Conservation (phyloP, 1,139 yeast species). For the Diutina siamensis region DNA sequence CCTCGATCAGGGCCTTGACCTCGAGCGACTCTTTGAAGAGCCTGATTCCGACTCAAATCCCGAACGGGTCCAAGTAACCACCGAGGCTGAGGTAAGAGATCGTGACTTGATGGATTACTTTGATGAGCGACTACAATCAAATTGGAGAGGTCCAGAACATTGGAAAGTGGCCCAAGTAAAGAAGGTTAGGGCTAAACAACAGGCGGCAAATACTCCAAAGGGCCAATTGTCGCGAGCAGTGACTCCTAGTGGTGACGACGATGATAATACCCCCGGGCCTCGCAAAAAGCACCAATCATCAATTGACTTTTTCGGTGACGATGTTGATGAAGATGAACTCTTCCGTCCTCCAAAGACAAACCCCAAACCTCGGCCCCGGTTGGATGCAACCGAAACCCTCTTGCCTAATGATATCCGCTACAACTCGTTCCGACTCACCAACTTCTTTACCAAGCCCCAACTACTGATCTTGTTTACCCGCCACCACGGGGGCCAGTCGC, state of each 20-base stretch:
- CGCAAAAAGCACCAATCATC: too few relatives aligned
- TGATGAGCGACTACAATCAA: conserved; percentile 54
- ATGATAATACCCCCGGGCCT: too few relatives aligned
- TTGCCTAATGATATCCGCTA: conserved; percentile 71
- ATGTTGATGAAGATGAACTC: conserved; percentile 32
- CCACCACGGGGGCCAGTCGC: conserved; percentile 11
- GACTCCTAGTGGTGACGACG: background rate
- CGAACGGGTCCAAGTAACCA: conserved; percentile 9
- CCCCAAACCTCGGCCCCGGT: conserved; percentile 20
- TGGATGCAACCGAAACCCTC: conserved; percentile 17
- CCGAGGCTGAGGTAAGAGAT: conserved; percentile 30
- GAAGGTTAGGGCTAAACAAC: conserved; percentile 15
- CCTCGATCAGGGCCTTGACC: background rate
- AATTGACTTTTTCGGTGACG: conserved; percentile 41
- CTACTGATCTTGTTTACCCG: conserved; percentile 22
- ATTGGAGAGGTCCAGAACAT: conserved; percentile 90
- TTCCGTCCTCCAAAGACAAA: conserved; percentile 40
- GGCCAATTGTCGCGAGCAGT: background rate
- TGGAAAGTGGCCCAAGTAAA: conserved; percentile 73
- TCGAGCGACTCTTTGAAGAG: background rate
- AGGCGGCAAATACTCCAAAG: conserved; percentile 9
- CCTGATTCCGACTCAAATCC: background rate
- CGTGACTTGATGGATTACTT: conserved; percentile 69
- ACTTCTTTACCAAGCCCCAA: conserved; percentile 59
- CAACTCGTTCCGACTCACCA: conserved; percentile 56